Base-by-base conservation (phyloP, 192 early-diverging fungal species). In the Backusella sp. region DNA sequence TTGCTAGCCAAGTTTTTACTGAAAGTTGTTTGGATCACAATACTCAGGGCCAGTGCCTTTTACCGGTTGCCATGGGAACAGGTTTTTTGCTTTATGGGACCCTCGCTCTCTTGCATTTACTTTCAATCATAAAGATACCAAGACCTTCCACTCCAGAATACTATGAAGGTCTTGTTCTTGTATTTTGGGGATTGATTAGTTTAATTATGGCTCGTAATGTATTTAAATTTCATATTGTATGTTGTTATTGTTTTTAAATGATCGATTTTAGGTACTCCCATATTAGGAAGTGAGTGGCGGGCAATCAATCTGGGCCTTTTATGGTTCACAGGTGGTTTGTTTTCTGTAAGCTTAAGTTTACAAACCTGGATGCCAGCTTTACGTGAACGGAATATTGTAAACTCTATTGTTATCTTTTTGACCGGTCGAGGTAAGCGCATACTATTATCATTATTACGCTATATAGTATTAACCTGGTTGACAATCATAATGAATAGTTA, bases 31-130 rank as follows among this genome's bases (percentile, higher is more conserved):
- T 23, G n/a, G 69, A 53, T 30, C 32, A 46, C 7, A 19, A 41
- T 8, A 49, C 46, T 49, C 28, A 79, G 49, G 72, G 76, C 32
- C 83, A 84, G 12, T 84, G 83, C 26, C 68, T 80, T 28, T 77
- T 82, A 14, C 79, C 80, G 21, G 66, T 84, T 37, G 80, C 75
- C 28, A 86, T 82, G 80, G 85, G 85, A 28, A 76, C 78, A 19
- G 82, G 82, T 2, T 84, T 84, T 65, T 77, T 84, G 71, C 68
- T 73, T 46, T 84, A 84, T 49, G 85, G 85, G 12, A 78, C 83
- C n/a, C 76, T 84, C 4, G 77, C 80, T 23, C 74, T 86, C 32
- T 77, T 84, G n/a, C 84, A 86, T 26, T 79, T 86, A 6, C 79
- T 84, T 30, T 73, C 77, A 12, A 77, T 83, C 23, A 76, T 86